Evolutionary conservation across 495 filamentous ascomycete genomes (phyloP).

Genomic region (Xylaria bambusicola): DNA sequence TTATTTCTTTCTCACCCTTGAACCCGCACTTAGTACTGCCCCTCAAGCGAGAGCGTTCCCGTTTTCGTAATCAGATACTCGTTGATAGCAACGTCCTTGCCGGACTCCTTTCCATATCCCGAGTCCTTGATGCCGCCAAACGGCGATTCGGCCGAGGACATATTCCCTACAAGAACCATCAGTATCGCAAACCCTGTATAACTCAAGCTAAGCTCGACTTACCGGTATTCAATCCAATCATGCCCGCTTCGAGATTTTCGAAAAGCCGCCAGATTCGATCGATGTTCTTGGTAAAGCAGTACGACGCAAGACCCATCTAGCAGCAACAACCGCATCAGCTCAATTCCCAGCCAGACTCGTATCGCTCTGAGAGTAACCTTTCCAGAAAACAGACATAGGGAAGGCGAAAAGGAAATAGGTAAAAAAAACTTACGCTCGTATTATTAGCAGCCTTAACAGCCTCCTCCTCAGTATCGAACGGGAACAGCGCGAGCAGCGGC

Average conservation of each 20-base stretch:
- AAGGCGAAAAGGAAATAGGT: neutral
- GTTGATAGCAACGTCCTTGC: slow-evolving; percentile 68
- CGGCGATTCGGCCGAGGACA: slow-evolving; percentile 68
- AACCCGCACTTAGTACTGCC: slow-evolving; percentile 46
- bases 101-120: slow-evolving; percentile 75
- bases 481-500: slow-evolving; percentile 66
- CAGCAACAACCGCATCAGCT: neutral
- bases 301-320: slow-evolving; percentile 67
- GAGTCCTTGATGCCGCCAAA: slow-evolving; percentile 78
- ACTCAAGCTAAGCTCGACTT: slow-evolving; percentile 9
- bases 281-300: slow-evolving; percentile 74
- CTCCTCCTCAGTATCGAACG: slow-evolving; percentile 71
- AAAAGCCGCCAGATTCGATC: slow-evolving; percentile 71
- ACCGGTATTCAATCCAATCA: slow-evolving; percentile 74
- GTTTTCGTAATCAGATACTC: slow-evolving; percentile 76
- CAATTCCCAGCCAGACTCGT: neutral
- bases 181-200: neutral
- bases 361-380: no score
- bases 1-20: neutral
- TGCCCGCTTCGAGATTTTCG: slow-evolving; percentile 74
- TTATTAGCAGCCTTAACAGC: slow-evolving; percentile 63
- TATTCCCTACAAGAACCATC: slow-evolving; percentile 48
- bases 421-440: slow-evolving; percentile 48
- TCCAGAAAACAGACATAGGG: no score
- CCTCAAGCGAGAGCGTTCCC: slow-evolving; percentile 64